Base-by-base conservation (phyloP, 2,329 filamentous ascomycete species). In the Didymella segeticola region DNA sequence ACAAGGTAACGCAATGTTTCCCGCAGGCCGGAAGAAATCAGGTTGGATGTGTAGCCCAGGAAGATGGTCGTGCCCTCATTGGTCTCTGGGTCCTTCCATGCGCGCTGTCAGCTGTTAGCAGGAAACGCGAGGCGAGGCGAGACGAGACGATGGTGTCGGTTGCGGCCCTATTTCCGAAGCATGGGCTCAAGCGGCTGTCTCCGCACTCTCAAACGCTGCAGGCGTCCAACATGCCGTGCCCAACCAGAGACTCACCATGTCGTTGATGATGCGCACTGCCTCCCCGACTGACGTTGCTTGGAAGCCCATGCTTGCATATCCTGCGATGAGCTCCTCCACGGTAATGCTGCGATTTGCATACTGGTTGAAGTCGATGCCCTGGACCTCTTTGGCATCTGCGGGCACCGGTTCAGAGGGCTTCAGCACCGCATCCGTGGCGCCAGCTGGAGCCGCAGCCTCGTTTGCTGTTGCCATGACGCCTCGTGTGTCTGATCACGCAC, bases 41-140 rank as follows among this genome's bases (percentile, higher is more conserved):
- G 83, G 74, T 99, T 99, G 43, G 91, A 96, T 9, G 95, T 99
- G 79, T 97, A 99, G 52, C 95, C 95, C 8, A 99, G 85, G 77
- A 99, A 98, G 66, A 99, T 93, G 56, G 95, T 98, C 15, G 95
- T 95, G 67, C 85, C 85, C 22, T 89, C 86, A 12, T 85, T 86
- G 1, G 90, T 90, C 69, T 93, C 89, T 1, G 90, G 86, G 72
- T 96, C 89, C 57, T 83, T 82, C 88, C 91, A 98, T 52, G 84
- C 83, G 71, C 91, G 85, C 91, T 88, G 70, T 64, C 42, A 63
- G 47, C 39, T 51, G 61, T 72, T 65, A 70, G 66, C 62, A 59
- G 54, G 54, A 62, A 61, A 55, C 60, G 58, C 54, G 58, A 58
- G 57, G 61, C 60, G 57, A 58, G 59, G 47, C 48, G 22, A 30